These are phyloP conservation scores for Russula lepida DNA, from an alignment of 768 basidiomycete species.

Conservation along the genomic window DNA sequence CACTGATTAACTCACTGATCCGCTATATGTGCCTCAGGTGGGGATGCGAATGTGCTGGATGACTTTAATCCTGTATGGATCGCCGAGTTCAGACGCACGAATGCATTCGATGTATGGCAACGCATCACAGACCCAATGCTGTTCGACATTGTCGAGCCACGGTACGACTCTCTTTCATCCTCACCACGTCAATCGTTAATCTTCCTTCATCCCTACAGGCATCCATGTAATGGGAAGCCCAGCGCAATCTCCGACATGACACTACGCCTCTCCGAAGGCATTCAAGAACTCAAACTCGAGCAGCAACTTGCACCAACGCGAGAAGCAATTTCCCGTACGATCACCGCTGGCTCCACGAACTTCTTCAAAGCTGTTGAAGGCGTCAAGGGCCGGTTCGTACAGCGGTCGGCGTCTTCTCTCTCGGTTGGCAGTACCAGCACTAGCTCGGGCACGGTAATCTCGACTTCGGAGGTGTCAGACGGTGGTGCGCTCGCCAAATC, in stretches of 20 bases:
- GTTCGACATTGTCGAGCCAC: conserved; percentile 92
- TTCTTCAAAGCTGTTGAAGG: conserved; percentile 90
- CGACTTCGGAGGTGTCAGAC: conserved; percentile 24
- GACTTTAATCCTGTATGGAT: conserved; percentile 91
- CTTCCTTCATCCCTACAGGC: conserved; percentile 37
- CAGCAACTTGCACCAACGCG: conserved; percentile 90
- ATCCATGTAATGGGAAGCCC: conserved; percentile 89
- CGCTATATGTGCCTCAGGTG: conserved; percentile 29
- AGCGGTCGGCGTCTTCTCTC: conserved; percentile 27
- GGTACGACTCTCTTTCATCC: conserved; percentile 38
- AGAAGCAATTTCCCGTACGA: conserved; percentile 75
- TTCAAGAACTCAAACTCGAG: conserved; percentile 88
- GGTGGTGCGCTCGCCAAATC: conserved; percentile 17
- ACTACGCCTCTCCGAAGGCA: conserved; percentile 82
- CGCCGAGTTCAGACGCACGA: conserved; percentile 77
- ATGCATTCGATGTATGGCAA: conserved; percentile 88
- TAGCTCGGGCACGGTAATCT: conserved; percentile 24
- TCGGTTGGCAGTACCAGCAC: conserved; percentile 19
- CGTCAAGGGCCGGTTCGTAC: conserved; percentile 66
- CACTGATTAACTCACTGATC: neutral
- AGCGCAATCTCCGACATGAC: conserved; percentile 88
- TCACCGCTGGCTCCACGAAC: conserved; percentile 64
- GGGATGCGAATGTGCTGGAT: conserved; percentile 49
- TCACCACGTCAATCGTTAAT: neutral
- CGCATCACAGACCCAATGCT: conserved; percentile 81